Evolutionary conservation across 257 asterid genomes (phyloP).

Genomic region (Nicotiana benthamiana): DNA sequence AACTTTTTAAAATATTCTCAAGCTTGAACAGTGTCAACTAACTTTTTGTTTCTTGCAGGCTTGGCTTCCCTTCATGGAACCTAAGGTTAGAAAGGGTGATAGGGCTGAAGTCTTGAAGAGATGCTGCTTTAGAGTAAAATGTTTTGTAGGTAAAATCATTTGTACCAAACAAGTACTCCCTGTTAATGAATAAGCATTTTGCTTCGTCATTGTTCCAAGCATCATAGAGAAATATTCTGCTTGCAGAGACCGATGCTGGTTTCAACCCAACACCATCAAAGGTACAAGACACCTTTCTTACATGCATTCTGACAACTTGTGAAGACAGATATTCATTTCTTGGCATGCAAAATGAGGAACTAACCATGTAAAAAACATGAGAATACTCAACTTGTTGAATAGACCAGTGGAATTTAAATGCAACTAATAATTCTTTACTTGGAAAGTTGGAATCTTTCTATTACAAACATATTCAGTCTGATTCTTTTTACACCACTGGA

Average conservation of each 20-base stretch:
- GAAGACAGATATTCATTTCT: background rate
- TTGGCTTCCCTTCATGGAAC: conserved; percentile 79
- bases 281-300: conserved; percentile 27
- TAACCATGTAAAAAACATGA: background rate
- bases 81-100: conserved; percentile 35
- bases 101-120: conserved; percentile 38
- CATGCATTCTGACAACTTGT: background rate
- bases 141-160: conserved; percentile 53
- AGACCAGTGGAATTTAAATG: background rate
- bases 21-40: background rate
- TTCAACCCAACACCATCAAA: conserved; percentile 69
- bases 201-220: background rate
- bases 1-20: background rate
- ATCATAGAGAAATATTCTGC: conserved; percentile 7
- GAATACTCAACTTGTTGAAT: background rate
- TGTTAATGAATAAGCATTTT: background rate
- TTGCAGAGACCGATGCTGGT: conserved; percentile 75
- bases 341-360: background rate
- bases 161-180: background rate
- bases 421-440: background rate
- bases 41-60: conserved; percentile 28
- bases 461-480: background rate
- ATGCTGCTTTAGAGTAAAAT: conserved; percentile 56
- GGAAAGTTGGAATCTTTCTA: background rate
- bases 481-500: background rate